These are phyloP conservation scores for Cucumis sativus DNA, from an alignment of 306 rosid species.

Conservation along the genomic window DNA sequence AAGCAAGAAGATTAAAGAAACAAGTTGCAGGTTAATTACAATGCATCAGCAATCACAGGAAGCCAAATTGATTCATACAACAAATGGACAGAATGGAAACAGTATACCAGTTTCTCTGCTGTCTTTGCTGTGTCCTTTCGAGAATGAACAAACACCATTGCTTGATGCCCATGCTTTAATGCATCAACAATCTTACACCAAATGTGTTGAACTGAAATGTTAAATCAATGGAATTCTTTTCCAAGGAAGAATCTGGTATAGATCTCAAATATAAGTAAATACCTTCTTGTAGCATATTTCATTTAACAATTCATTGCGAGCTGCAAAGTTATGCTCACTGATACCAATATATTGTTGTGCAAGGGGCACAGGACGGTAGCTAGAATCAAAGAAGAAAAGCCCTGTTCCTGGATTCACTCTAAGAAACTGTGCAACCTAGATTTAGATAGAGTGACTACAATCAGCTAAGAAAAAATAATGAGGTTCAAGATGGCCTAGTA, in stretches of 20 bases:
- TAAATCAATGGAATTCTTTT: constrained; percentile 10
- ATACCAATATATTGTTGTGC: constrained; percentile 96
- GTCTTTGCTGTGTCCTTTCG: constrained; percentile 93
- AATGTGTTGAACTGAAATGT: constrained; percentile 3
- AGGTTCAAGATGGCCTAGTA: constrained; percentile 17
- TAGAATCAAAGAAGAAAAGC: constrained; percentile 91
- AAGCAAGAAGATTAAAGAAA: not conserved
- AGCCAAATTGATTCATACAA: not conserved
- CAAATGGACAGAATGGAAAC: constrained; percentile 5
- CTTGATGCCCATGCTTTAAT: constrained; percentile 80
- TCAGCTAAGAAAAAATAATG: not conserved
- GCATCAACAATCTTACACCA: constrained; percentile 68
- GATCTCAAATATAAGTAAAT: constrained; percentile 15
- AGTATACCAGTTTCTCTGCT: constrained; percentile 67
- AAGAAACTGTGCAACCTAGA: constrained; percentile 87
- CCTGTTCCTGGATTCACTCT: constrained; percentile 90
- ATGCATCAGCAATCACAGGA: not conserved
- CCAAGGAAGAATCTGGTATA: constrained; percentile 13
- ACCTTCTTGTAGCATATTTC: constrained; percentile 91
- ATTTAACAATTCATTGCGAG: constrained; percentile 74
- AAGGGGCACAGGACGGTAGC: constrained; percentile 97
- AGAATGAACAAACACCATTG: constrained; percentile 96
- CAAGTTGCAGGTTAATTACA: not conserved
- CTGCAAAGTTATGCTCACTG: constrained; percentile 74
- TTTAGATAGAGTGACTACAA: constrained; percentile 4